Percentiles rank a stretch among this genome's conserved stretches.
Evolutionary conservation across 2,329 filamentous ascomycete genomes (phyloP).

Genomic region (Colletotrichum sp.): DNA sequence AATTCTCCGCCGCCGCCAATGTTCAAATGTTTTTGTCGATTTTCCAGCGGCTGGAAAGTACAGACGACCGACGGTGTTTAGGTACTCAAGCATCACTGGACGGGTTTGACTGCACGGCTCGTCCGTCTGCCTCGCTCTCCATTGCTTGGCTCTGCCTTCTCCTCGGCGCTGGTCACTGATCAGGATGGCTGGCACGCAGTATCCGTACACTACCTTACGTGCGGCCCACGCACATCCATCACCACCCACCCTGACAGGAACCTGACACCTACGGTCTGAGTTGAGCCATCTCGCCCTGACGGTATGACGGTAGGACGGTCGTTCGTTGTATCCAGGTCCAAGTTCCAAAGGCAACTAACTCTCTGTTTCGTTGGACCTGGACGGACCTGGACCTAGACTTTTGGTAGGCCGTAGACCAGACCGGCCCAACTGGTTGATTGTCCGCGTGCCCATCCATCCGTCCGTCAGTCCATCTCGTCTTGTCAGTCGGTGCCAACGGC

Average conservation of each 20-base stretch:
- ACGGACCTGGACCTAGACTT: background rate
- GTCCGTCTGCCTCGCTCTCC: background rate
- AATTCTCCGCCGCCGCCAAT: background rate
- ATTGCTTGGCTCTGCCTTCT: background rate
- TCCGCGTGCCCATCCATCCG: background rate
- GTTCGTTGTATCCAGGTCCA: background rate
- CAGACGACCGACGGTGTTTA: background rate
- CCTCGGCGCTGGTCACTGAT: background rate
- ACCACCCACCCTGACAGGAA: conserved; percentile 7
- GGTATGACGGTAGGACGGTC: background rate
- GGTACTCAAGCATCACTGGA: background rate
- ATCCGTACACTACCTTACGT: background rate
- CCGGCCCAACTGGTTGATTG: background rate
- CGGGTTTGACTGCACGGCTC: background rate
- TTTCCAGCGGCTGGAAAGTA: background rate
- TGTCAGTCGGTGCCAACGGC: background rate
- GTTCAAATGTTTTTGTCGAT: background rate
- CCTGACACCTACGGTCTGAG: conserved; percentile 7
- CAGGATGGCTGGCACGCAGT: background rate
- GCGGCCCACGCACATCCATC: conserved; percentile 6
- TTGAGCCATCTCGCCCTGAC: background rate
- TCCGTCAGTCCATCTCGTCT: background rate
- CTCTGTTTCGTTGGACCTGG: background rate
- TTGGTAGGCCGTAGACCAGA: background rate
- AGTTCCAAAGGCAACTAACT: background rate